Evolutionary conservation across 345 rosid species (phyloP), one percentile per base, ranked within the genome.

Genomic region (Pugionium dolabratum): DNA sequence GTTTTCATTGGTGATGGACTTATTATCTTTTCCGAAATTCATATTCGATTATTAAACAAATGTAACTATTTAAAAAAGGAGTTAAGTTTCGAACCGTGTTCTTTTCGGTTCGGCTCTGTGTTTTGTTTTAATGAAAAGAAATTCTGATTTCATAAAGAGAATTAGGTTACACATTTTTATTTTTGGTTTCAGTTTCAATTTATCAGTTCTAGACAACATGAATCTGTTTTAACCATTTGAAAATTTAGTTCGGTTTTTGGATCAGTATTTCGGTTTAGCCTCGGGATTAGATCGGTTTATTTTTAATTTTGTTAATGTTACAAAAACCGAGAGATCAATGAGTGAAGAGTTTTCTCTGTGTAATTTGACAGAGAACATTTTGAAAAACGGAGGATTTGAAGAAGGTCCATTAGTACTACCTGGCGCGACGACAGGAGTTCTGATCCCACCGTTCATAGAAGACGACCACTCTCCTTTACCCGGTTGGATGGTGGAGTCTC

Each of bases 401-500:
- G 18, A 18, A 18, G 18, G 18, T 18, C 87, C 98, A 8, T 67
- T 81, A 27, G 47, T 86, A 31, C 75, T 89, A 48, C 91, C 89
- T 1, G 89, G 80, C 66, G 45, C 87, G 2, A 76, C 82, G 7
- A 84, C 80, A 44, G 98, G 98, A 25, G 95, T 87, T 61, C 66
- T 89, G 8, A 78, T 92, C 55, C 93, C 97, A 41, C 93, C 98
- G 10, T 79, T 81, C 54, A 80, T 83, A 25, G 95, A 89, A 72
- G 98, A 92, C n/a, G 87, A 79, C 25, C 87, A 87, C 73, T 79
- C 89, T 11, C 91, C 98, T 3, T 69, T 89, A 44, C 93, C 93
- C 0, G 93, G 93, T 2, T 92, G 98, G 97, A 81, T 83, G 67
- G 76, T 84, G 2, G 97, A 85, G 50, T 92, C 97, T 30, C 95